Base-by-base conservation (phyloP, 2,329 filamentous ascomycete genomes). In the Fusarium floridanum region DNA sequence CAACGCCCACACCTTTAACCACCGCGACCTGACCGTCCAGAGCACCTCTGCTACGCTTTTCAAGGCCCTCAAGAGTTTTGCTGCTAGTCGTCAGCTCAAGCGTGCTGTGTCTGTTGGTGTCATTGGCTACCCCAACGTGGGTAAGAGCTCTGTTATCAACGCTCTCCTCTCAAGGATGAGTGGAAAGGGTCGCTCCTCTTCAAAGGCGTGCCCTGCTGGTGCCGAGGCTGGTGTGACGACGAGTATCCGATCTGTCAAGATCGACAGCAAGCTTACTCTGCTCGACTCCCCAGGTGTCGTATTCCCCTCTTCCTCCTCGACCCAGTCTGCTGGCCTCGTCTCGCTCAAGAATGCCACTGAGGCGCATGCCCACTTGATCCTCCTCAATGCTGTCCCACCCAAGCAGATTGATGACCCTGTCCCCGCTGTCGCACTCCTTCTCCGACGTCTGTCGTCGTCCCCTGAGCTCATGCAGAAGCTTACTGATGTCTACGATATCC, bases 131-230 rank as follows among this genome's bases (percentile, higher is more conserved):
- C 95, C 95, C 78, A 98, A 98, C 82, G 95, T 98, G 69, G 95
- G 95, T 81, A 98, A 98, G 87, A 97, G 95, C 32, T 98, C 95
- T 61, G 95, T 98, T 79, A 98, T 98, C 88, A 98, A 98, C 83
- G 94, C 95, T 17, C 91, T 98, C 66, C 93, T 95, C 22, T 91
- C 93, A 41, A 91, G 94, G 41, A 87, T 98, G 77, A 91, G 92
- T 75, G 89, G 91, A 66, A 91, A 90, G 79, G 90, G 90, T 41
- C 85, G 85, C 53, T 82, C 83, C 76, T 86, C 89, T 76, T 87
- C 88, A 39, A 84, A 81, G 71, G 93, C 94, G 50, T 98, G 95
- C 82, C 95, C 95, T 1, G 93, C 94, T 2, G 95, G 95, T 70
- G 95, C 95, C 34, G 95, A 98, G 85, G 95, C 95, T 24, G 95